Evolutionary conservation across 495 filamentous ascomycete genomes (phyloP).

Genomic region (Daldinia vernicosa): DNA sequence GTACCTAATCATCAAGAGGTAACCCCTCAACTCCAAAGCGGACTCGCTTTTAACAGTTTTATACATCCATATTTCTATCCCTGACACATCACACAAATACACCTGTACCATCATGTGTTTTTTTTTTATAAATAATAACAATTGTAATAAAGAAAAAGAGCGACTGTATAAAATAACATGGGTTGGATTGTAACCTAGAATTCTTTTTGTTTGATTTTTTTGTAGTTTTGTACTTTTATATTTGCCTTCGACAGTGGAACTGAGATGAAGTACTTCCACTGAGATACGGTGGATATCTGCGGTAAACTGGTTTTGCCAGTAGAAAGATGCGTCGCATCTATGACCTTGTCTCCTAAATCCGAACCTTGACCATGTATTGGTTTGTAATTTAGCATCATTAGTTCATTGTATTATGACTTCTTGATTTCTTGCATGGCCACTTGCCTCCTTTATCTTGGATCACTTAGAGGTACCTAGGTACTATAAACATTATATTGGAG

Average conservation of each 20-base stretch:
- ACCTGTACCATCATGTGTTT: neutral
- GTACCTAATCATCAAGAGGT: neutral
- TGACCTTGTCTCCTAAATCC: slow-evolving; percentile 40
- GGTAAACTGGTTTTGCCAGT: neutral
- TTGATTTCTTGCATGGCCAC: slow-evolving; percentile 11
- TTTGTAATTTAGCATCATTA: neutral
- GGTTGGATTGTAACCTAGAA: neutral
- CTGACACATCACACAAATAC: neutral
- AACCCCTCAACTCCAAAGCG: neutral
- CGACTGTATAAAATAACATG: neutral
- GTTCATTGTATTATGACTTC: slow-evolving; percentile 5
- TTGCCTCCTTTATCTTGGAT: slow-evolving; percentile 8
- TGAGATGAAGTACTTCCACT: too few species aligned
- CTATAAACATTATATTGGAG: neutral
- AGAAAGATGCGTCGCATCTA: slow-evolving; percentile 13
- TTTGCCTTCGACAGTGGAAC: too few species aligned
- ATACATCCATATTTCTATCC: neutral
- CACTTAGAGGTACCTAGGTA: neutral
- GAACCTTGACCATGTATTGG: neutral
- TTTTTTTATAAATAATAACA: neutral
- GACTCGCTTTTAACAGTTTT: neutral
- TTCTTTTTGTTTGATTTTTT: too few species aligned
- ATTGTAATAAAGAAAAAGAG: neutral
- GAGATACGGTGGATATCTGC: neutral
- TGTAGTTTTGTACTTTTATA: too few species aligned